phyloP scores from a whole-genome alignment of 805 yeast species.

The Ogataea thermomethanolica region DNA sequence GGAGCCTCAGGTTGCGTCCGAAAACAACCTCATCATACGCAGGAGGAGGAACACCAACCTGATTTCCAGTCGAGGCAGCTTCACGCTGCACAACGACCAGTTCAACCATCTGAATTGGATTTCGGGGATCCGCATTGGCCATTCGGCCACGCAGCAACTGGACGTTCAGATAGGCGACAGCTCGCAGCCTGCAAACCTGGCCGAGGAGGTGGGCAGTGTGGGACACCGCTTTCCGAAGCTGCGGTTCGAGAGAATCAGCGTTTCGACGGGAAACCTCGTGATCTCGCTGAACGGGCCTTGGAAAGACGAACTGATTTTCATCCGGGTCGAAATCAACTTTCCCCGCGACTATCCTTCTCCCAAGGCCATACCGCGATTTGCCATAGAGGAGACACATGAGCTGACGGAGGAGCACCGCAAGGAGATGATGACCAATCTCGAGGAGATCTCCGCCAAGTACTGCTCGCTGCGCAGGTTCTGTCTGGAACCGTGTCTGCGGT shows the following conservation, averaged over 20 bases:
- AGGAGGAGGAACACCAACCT: conserved; percentile 18
- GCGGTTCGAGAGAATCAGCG: conserved; percentile 81
- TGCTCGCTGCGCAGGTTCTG: conserved; percentile 62
- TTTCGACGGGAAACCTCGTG: conserved; percentile 75
- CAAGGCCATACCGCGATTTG: conserved; percentile 47
- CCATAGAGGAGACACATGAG: conserved; percentile 78
- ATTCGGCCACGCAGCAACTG: conserved; percentile 37
- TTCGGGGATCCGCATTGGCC: conserved; percentile 81
- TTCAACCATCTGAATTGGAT: conserved; percentile 84
- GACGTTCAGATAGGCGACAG: conserved; percentile 33
- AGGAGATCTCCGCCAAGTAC: conserved; percentile 53
- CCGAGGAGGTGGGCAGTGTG: conserved; percentile 86
- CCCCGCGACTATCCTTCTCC: conserved; percentile 70
- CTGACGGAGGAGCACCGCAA: conserved; percentile 45
- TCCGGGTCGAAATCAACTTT: conserved; percentile 66
- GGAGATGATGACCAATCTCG: conserved; percentile 49
- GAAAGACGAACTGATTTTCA: conserved; percentile 55
- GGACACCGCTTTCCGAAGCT: conserved; percentile 89
- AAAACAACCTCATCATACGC: conserved; percentile 24
- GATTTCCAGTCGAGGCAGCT: conserved; percentile 28
- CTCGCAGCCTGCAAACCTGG: conserved; percentile 57
- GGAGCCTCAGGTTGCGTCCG: conserved; percentile 40
- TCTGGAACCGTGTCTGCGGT: conserved; percentile 75
- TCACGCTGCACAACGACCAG: conserved; percentile 37
- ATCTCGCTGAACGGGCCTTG: conserved; percentile 82